Evolutionary conservation across 768 basidiomycete species (phyloP).

Genomic region (Polyporus arcularius): DNA sequence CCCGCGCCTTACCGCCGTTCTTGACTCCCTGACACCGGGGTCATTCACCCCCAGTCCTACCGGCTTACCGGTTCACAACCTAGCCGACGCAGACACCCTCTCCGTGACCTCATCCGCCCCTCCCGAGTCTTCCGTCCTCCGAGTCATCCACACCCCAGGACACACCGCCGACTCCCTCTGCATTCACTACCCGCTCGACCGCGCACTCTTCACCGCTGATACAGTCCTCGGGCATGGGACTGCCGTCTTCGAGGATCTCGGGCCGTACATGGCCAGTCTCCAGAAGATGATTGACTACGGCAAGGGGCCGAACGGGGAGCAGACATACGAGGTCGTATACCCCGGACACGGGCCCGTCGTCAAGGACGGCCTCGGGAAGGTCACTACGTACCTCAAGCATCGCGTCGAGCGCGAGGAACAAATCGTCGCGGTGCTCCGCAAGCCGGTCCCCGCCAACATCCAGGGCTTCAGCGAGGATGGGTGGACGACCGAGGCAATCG

Average conservation of each 20-base stretch:
- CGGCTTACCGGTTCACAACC: slow-evolving; percentile 55
- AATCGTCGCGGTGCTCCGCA: slow-evolving; percentile 56
- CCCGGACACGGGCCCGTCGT: slow-evolving; percentile 90
- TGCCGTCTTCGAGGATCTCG: slow-evolving; percentile 84
- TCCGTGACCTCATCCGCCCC: slow-evolving; percentile 30
- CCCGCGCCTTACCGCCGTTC: slow-evolving; percentile 40
- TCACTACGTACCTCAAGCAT: slow-evolving; percentile 77
- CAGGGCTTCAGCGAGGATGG: slow-evolving; percentile 13
- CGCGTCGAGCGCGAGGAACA: slow-evolving; percentile 80
- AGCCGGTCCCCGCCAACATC: slow-evolving; percentile 30
- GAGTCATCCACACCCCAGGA: slow-evolving; percentile 83
- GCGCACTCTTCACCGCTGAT: slow-evolving; percentile 86
- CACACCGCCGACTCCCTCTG: slow-evolving; percentile 88
- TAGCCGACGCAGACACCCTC: slow-evolving; percentile 57
- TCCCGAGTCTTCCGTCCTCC: slow-evolving; percentile 39
- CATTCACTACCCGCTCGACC: slow-evolving; percentile 67
- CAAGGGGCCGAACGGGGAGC: slow-evolving; percentile 32
- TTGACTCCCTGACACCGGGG: slow-evolving; percentile 41
- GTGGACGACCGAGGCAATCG: slow-evolving; percentile 70
- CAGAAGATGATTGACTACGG: slow-evolving; percentile 48
- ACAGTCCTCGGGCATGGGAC: slow-evolving; percentile 90
- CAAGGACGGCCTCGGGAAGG: slow-evolving; percentile 55
- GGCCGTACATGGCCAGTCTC: slow-evolving; percentile 66
- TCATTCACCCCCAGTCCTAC: slow-evolving; percentile 46
- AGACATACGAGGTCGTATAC: slow-evolving; percentile 57